A percentile compares a stretch with the other conserved stretches of the same genome.
These are phyloP conservation scores for Pyrrhoderma lamaoense DNA, from an alignment of 1,284 basidiomycete genomes.

Conservation along the genomic window DNA sequence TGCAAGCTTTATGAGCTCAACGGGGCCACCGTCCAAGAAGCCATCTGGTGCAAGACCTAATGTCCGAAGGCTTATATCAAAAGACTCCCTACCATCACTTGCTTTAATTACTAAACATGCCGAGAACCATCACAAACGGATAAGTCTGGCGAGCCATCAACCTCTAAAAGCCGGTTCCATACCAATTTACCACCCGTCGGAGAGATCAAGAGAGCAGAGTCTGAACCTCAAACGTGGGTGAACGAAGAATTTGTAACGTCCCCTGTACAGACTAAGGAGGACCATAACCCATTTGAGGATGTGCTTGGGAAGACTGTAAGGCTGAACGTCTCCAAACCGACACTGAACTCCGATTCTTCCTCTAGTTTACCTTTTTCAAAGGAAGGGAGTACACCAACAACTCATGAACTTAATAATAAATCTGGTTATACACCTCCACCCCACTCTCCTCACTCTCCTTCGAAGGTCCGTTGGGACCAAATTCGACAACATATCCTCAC, in stretches of 20 bases:
- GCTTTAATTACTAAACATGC: slow-evolving; percentile 6
- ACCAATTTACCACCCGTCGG: slow-evolving; percentile 1
- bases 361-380: slow-evolving; percentile 4
- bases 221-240: slow-evolving; percentile 5
- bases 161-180: neutral
- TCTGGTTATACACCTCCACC: slow-evolving; percentile 21
- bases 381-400: neutral
- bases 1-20: too few species aligned
- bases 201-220: neutral
- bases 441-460: slow-evolving; percentile 31
- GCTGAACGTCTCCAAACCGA: slow-evolving; percentile 1
- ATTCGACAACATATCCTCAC: slow-evolving; percentile 47
- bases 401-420: slow-evolving; percentile 8
- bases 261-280: slow-evolving; percentile 4
- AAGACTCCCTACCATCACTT: slow-evolving; percentile 26
- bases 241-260: slow-evolving; percentile 11
- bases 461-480: slow-evolving; percentile 43
- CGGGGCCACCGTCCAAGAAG: slow-evolving; percentile 22
- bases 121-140: slow-evolving; percentile 4
- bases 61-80: slow-evolving; percentile 29
- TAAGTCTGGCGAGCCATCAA: neutral
- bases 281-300: slow-evolving; percentile 5
- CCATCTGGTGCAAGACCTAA: slow-evolving; percentile 27
- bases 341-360: slow-evolving; percentile 1
- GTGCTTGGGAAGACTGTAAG: neutral